A percentile compares a stretch with the other conserved stretches of the same genome.
Conservation (phyloP, 2,329 filamentous ascomycete species). For the Gnomoniopsis sp. region DNA sequence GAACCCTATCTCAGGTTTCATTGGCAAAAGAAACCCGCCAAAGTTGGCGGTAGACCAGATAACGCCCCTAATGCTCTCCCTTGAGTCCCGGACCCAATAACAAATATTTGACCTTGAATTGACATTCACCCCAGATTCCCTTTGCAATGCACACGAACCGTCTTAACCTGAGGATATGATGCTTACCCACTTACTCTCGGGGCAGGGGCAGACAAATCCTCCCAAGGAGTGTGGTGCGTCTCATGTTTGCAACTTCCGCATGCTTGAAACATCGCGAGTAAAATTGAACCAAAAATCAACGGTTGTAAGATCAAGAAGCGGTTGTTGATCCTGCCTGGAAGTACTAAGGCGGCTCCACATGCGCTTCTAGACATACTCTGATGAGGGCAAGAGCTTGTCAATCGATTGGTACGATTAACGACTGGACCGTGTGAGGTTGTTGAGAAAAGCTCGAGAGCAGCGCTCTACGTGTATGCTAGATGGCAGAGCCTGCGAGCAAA, state of each 20-base stretch:
- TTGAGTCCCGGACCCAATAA: not conserved
- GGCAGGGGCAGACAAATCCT: not conserved
- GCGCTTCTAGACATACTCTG: no score
- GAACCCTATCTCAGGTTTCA: conserved; percentile 2
- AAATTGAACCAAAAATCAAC: no score
- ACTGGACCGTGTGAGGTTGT: not conserved
- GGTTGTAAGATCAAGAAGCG: no score
- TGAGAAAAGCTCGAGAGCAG: not conserved
- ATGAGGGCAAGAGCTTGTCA: not conserved
- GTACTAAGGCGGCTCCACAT: no score
- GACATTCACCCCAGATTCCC: conserved; percentile 9
- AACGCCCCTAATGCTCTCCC: conserved; percentile 14
- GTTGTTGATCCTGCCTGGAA: not conserved
- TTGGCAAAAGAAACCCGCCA: not conserved
- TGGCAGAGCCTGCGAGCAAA: conserved; percentile 31
- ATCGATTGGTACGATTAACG: not conserved
- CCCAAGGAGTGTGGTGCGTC: not conserved
- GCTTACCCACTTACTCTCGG: not conserved
- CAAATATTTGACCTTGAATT: conserved; percentile 3
- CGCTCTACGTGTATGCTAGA: conserved; percentile 25
- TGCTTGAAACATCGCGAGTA: no score
- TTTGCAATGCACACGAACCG: conserved; percentile 8
- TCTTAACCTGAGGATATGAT: not conserved
- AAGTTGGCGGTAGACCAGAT: conserved; percentile 1
- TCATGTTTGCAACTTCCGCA: not conserved